Percentiles rank a stretch among this genome's conserved stretches.
These are phyloP conservation scores for Immersiella caudata DNA, from an alignment of 495 filamentous ascomycete genomes.

Conservation along the genomic window DNA sequence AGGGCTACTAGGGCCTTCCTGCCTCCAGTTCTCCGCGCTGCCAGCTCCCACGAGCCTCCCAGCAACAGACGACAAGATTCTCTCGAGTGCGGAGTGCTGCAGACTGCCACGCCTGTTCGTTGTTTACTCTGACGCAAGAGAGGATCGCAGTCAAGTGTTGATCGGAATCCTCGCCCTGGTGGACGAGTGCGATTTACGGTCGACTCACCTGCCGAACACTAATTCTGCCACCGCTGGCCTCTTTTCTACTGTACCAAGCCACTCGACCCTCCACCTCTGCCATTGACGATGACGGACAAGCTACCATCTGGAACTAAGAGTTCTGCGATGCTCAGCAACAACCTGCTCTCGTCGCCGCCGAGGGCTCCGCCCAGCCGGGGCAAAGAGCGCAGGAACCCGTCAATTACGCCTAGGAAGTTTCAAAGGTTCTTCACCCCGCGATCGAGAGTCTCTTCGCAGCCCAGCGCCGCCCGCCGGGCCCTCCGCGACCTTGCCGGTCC, in stretches of 20 bases:
- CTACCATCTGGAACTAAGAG: constrained; percentile 28
- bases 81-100: not conserved
- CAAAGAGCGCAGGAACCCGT: constrained; percentile 54
- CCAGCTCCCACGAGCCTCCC: not conserved
- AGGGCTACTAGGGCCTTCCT: constrained; percentile 8
- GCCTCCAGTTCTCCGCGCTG: constrained; percentile 6
- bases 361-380: constrained; percentile 33
- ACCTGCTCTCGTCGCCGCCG: constrained; percentile 44
- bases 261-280: not conserved
- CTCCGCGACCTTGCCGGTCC: constrained; percentile 71
- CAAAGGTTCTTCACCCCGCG: constrained; percentile 82
- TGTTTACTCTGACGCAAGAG: constrained; percentile 3
- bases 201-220: not conserved
- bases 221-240: not conserved
- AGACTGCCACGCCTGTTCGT: not conserved
- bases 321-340: constrained; percentile 30
- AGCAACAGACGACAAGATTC: not conserved
- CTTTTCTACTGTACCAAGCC: not conserved
- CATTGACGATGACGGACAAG: constrained; percentile 28
- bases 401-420: constrained; percentile 74
- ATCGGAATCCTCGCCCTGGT: not conserved
- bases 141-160: not conserved
- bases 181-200: not conserved
- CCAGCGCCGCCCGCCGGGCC: constrained; percentile 61
- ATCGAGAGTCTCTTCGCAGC: constrained; percentile 47